phyloP scores from a whole-genome alignment of 108 stramenopile genomes.

The Conticribra guillardii region DNA sequence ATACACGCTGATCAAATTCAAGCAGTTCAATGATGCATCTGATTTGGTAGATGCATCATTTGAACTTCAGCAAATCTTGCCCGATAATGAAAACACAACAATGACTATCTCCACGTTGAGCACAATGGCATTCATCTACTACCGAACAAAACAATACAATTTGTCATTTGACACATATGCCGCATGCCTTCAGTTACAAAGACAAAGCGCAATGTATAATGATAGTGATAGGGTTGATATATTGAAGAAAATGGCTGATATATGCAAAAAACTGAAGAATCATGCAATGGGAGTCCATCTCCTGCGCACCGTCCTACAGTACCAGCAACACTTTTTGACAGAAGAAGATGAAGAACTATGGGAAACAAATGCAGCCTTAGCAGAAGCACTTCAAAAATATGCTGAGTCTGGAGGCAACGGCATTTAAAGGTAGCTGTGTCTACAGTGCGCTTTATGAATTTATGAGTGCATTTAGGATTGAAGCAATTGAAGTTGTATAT shows the following conservation, averaged over 20 bases:
- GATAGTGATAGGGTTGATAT: constrained; percentile 23
- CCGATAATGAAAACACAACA: constrained; percentile 16
- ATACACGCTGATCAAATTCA: constrained; percentile 49
- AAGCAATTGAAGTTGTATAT: no score
- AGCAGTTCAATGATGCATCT: constrained; percentile 49
- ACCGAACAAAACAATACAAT: constrained; percentile 41
- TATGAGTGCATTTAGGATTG: constrained; percentile 6
- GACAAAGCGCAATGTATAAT: constrained; percentile 22
- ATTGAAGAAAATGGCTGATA: constrained; percentile 41
- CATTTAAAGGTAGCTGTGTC: constrained; percentile 3
- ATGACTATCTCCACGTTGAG: constrained; percentile 46
- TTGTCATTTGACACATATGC: constrained; percentile 41
- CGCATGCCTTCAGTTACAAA: constrained; percentile 47
- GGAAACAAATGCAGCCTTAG: constrained; percentile 44
- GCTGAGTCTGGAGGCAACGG: constrained; percentile 33
- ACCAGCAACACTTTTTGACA: constrained; percentile 38
- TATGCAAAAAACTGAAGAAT: constrained; percentile 44
- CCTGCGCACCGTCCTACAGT: constrained; percentile 32
- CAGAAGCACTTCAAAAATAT: constrained; percentile 36
- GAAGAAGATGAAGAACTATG: constrained; percentile 52
- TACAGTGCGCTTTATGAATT: background rate
- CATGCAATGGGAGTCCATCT: constrained; percentile 42
- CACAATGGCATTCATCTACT: constrained; percentile 52
- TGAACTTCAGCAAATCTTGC: constrained; percentile 49
- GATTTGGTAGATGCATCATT: constrained; percentile 54